phyloP scores from a whole-genome alignment of 2,329 filamentous ascomycete genomes.

The Penicillium freii region DNA sequence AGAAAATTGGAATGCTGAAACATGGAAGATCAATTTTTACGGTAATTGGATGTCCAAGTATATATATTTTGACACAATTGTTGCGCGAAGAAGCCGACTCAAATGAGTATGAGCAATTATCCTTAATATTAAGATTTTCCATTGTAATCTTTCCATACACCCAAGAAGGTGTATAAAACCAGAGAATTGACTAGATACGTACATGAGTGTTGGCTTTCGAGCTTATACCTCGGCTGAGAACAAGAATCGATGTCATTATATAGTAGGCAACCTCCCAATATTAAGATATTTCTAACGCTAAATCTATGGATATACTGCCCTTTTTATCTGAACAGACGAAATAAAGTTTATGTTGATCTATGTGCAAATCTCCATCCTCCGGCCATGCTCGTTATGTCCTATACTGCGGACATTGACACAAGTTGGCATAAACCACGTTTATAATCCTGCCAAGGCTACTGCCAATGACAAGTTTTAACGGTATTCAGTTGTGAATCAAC shows the following conservation, averaged over 20 bases:
- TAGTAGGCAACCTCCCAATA: not conserved
- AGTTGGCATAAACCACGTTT: not conserved
- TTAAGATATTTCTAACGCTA: not conserved
- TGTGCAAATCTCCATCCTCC: not conserved
- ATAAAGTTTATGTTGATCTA: not conserved
- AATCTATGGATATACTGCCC: not conserved
- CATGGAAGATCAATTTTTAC: not conserved
- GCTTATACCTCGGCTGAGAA: not conserved
- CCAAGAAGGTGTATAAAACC: no score
- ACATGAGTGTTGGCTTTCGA: not conserved
- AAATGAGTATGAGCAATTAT: not conserved
- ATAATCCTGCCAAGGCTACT: not conserved
- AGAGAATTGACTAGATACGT: not conserved
- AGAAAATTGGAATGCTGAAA: not conserved
- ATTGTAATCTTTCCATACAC: no score
- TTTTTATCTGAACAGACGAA: not conserved
- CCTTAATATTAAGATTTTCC: no score
- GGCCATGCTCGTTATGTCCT: not conserved
- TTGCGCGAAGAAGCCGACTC: not conserved
- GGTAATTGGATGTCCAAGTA: not conserved
- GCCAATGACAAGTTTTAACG: not conserved
- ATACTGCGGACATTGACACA: not conserved
- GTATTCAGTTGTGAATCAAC: not conserved
- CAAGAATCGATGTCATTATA: not conserved
- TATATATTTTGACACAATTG: not conserved